Base-by-base conservation (phyloP, 1,139 yeast species). In the Hemisphaericaspora xylanilytica region DNA sequence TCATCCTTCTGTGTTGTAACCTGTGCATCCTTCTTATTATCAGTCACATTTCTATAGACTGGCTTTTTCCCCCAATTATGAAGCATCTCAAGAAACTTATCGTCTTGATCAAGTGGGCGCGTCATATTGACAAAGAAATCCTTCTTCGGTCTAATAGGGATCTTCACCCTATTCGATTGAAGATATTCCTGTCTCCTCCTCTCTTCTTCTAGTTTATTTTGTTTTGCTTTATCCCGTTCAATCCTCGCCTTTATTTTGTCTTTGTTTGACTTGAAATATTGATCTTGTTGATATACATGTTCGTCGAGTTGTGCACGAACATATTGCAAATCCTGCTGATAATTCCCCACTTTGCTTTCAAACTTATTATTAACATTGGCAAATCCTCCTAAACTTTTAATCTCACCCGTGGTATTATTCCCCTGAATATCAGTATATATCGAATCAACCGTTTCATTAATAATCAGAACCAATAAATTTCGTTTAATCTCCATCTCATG, bases 381-480 rank as follows among this genome's bases (percentile, higher is more conserved):
- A 20, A 26, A 24, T 6, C 27, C 36, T n/a, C 32, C 35, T 11
- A 33, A 22, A 12, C 22, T 28, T 14, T 31, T 28, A 13, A 32
- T 35, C 11, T 33, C 37, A 5, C 22, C 26, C n/a, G 12, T 29
- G 2, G 22, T 18, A 24, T 33, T 25, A 20, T 26, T 36, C n/a
- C 29, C 39, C 48, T 55, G 7, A 54, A 45, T 30, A 50, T 63
- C 43, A 41, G 43, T 51, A 55, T 39, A 44, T n/a, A 60, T 51
- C 4, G 47, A 38, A 32, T 70, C 75, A 16, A 64, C 55, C 4
- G 65, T 53, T 28, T 55, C 56, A 48, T 70, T 70, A 28, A 70
- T 60, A 22, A 45, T 50, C 18, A 53, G 51, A 16, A 70, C 59
- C 27, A 67, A 39, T n/a, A 51, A 48, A 46, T 70, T 67, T 30